Evolutionary conservation across 1,284 basidiomycete genomes (phyloP).

Genomic region (Rhizoctonia solani): DNA sequence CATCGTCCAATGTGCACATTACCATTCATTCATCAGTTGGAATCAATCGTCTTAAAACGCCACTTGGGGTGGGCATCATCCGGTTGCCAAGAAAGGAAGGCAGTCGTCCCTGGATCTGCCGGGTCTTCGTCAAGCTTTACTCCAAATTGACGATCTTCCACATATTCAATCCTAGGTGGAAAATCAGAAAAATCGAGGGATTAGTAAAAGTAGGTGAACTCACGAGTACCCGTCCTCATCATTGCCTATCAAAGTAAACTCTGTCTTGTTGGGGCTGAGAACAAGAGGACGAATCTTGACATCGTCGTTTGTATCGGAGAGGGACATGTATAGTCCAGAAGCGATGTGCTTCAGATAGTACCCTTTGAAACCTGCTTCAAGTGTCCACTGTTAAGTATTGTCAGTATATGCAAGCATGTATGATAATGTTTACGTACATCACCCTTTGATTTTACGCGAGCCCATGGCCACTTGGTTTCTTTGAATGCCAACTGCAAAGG

Average conservation of each 20-base stretch:
- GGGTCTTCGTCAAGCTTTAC: background rate
- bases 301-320: background rate
- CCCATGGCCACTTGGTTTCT: background rate
- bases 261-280: background rate
- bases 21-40: too few species aligned
- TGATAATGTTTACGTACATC: background rate
- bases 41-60: background rate
- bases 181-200: background rate
- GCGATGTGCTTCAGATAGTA: slow-evolving; percentile 15
- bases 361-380: slow-evolving; percentile 21
- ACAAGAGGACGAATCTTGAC: background rate
- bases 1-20: too few species aligned
- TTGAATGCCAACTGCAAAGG: background rate
- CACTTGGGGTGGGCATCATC: slow-evolving; percentile 7
- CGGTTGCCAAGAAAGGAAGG: slow-evolving; percentile 5
- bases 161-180: slow-evolving; percentile 3
- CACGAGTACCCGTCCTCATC: slow-evolving; percentile 26
- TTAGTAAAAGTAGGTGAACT: background rate
- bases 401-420: background rate
- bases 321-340: slow-evolving; percentile 2
- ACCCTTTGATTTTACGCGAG: background rate
- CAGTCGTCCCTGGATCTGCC: background rate
- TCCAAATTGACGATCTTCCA: background rate
- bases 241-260: slow-evolving; percentile 16
- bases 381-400: slow-evolving; percentile 6